Evolutionary conservation across 139 green algal genomes (phyloP).

Genomic region (Mesostigma viride): DNA sequence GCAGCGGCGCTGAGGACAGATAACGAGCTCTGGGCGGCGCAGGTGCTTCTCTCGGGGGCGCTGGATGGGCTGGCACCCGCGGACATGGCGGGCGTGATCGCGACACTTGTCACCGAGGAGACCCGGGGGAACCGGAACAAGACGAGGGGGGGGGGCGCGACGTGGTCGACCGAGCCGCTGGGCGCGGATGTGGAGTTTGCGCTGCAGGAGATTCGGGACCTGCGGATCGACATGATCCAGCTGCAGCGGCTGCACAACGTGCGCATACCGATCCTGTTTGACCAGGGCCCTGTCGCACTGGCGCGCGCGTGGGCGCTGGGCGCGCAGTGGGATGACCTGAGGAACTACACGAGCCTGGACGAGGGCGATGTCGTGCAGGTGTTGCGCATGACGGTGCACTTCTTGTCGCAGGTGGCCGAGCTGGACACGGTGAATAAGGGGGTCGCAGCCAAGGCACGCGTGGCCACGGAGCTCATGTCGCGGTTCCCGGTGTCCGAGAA

Average conservation of each 20-base stretch:
- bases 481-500: no score
- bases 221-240: not conserved
- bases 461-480: no score
- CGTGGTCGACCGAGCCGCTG: not conserved
- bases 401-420: slow-evolving; percentile 13
- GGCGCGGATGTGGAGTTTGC: not conserved
- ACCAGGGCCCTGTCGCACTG: not conserved
- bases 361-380: slow-evolving; percentile 19
- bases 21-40: slow-evolving; percentile 19
- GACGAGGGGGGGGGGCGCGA: not conserved
- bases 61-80: not conserved
- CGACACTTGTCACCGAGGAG: not conserved
- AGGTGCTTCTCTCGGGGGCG: not conserved
- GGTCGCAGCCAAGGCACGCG: no score
- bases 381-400: slow-evolving; percentile 8
- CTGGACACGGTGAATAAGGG: no score
- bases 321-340: slow-evolving; percentile 7
- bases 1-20: slow-evolving; percentile 5
- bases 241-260: slow-evolving; percentile 3
- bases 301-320: slow-evolving; percentile 6
- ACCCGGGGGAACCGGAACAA: not conserved
- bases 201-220: not conserved
- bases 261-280: not conserved
- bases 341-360: slow-evolving; percentile 4
- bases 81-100: not conserved